Base-by-base conservation (phyloP, 2,329 filamentous ascomycete species). In the Cryphonectria radicalis region DNA sequence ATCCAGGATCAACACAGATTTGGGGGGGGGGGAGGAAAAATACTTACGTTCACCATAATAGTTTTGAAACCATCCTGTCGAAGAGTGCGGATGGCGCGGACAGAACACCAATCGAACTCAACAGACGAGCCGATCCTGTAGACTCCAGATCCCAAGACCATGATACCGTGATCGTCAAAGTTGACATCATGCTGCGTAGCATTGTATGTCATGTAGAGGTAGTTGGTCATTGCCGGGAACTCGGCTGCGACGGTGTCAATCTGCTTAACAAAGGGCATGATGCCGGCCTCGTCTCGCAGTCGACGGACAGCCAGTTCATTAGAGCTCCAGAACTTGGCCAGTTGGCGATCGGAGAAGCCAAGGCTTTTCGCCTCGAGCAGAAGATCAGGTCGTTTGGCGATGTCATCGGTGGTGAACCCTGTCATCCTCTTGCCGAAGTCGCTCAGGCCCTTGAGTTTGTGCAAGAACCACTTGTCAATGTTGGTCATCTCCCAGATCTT, bases 41-140 rank as follows among this genome's bases (percentile, higher is more conserved):
- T 28, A 28, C 28, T 69, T 72, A 77, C 74, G 77, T 97, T 97
- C 66, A 97, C 91, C 95, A 98, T 98, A 77, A 98, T 91, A 0
- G 96, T 98, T 87, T 98, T 98, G 85, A 92, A 90, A 2, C 93
- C 93, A 72, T 91, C 89, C 75, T 93, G 89, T 66, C 96, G 90
- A 10, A 99, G 88, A 1, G 96, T 98, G 74, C 95, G 91, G 74
- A 98, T 97, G 7, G 96, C 94, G 72, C 95, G 88, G 40, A 99
- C 96, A 5, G 96, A 97, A 81, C 96, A 98, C 96, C 96, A 99
- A 82, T 99, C 96, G 81, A 99, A 99, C 80, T 99, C 96, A 72
- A 99, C 96, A 0, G 95, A 98, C 0, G 95, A 98, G 75, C 96
- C 96, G 75, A 99, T 99, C 73, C 96, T 90, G 86, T 98, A 98